Base-by-base conservation (phyloP, 305 asterid species). In the Plantago rigida region DNA sequence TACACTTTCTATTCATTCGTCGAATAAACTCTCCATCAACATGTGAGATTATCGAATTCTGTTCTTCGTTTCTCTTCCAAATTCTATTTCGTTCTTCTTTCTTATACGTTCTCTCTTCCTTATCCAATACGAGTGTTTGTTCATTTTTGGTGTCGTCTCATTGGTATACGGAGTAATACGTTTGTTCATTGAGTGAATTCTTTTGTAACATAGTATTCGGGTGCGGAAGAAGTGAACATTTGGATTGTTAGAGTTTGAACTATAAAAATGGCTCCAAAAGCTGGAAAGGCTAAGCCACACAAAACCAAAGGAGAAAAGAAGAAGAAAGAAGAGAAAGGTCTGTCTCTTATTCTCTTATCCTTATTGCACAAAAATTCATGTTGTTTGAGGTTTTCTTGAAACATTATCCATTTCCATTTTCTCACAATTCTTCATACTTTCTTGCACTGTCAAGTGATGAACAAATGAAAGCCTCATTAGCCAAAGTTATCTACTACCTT, bases 311-410 rank as follows among this genome's bases (percentile, higher is more conserved):
- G 84, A 64, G 95, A 87, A 67, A 87, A 84, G 82, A 87, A 84
- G 86, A 87, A 87, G 85, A 87, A 87, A 74, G 95, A 87, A 76
- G 95, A 87, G 76, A 87, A 84, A 78, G 95, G 95, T 86, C 8
- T 34, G 59, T 7, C 5, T 53, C 61, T 63, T 69, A 69, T 59
- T 15, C 53, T 46, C 9, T 51, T 57, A 2, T n/a, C 3, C 13
- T 29, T 19, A 34, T 63, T 9, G 36, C n/a, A 52, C 49, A 9
- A 9, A 36, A 9, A 34, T 17, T 2, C 24, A 56, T 56, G 47
- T 8, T 52, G 13, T 52, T 3, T 24, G 15, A 52, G 57, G 9
- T 28, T 53, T 13, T 52, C 41, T 29, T n/a, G 45, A 54, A 54
- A 29, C 34, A 13, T 54, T 17, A 54, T 28, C 19, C 45, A 54